These are phyloP conservation scores for Ilex aquifolium DNA, from an alignment of 257 asterid species.

Conservation along the genomic window DNA sequence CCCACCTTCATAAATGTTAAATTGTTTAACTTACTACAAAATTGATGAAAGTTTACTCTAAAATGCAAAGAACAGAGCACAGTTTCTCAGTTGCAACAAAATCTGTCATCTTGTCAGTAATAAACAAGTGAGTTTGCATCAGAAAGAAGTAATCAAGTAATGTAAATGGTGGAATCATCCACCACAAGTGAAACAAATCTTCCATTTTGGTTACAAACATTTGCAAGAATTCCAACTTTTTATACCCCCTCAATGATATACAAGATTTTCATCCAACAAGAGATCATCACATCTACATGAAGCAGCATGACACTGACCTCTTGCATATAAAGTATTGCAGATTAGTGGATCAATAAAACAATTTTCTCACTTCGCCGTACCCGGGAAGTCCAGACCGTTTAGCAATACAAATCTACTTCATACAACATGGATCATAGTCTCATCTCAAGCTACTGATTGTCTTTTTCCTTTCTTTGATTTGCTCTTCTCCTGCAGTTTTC, in stretches of 20 bases:
- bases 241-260: constrained; percentile 32
- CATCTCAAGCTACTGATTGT: constrained; percentile 3
- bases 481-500: constrained; percentile 77
- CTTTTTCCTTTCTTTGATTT: constrained; percentile 63
- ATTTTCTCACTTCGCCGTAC: neutral
- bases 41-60: too few species aligned
- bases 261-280: constrained; percentile 1
- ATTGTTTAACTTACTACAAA: too few species aligned
- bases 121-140: neutral
- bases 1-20: too few species aligned
- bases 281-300: constrained; percentile 5
- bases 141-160: neutral
- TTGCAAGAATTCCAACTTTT: constrained; percentile 15
- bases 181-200: constrained; percentile 16
- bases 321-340: neutral
- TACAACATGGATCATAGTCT: neutral
- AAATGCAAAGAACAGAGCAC: too few species aligned
- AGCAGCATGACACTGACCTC: neutral
- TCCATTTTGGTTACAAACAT: constrained; percentile 17
- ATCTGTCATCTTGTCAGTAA: too few species aligned
- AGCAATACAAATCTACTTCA: neutral
- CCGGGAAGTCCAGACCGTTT: neutral
- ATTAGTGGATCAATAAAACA: constrained; percentile 2
- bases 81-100: too few species aligned
- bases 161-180: constrained; percentile 7